Evolutionary conservation across 139 green algal genomes (phyloP).

Genomic region (Tetradesmus lagerheimii): DNA sequence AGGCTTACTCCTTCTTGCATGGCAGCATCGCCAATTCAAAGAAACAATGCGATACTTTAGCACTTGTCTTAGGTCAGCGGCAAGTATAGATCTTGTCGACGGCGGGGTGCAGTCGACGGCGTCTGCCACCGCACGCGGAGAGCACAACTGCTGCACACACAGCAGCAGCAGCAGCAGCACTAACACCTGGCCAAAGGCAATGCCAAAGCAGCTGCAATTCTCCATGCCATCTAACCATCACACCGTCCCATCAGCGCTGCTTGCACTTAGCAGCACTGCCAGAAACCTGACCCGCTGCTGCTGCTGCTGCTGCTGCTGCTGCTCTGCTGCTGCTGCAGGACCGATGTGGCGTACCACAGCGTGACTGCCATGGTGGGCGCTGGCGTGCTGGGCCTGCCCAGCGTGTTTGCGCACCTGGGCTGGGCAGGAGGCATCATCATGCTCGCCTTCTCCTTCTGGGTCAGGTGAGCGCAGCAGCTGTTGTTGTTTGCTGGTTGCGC

Average conservation of each 20-base stretch:
- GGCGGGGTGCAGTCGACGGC: no score
- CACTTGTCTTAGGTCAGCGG: no score
- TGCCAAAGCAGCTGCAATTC: no score
- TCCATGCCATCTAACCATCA: no score
- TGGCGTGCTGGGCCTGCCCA: constrained; percentile 69
- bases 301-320: neutral
- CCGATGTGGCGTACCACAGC: neutral
- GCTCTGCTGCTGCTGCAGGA: neutral
- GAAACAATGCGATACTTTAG: neutral
- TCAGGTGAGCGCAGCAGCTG: no score
- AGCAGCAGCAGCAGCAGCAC: no score
- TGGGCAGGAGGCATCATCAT: constrained; percentile 58
- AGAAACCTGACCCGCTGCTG: neutral
- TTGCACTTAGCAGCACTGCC: neutral
- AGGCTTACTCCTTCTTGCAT: neutral
- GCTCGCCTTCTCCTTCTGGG: constrained; percentile 52
- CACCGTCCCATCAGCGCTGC: neutral
- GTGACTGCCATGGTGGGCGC: constrained; percentile 59
- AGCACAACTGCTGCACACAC: no score
- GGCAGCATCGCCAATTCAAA: neutral
- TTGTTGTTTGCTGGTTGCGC: no score
- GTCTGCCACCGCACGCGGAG: no score
- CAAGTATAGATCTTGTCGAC: no score
- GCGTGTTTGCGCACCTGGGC: constrained; percentile 53
- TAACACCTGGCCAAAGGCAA: no score